A percentile compares a stretch with the other conserved stretches of the same genome.
Conservation (phyloP, 352 stramenopile genomes). For the Phytophthora sansomeana region DNA sequence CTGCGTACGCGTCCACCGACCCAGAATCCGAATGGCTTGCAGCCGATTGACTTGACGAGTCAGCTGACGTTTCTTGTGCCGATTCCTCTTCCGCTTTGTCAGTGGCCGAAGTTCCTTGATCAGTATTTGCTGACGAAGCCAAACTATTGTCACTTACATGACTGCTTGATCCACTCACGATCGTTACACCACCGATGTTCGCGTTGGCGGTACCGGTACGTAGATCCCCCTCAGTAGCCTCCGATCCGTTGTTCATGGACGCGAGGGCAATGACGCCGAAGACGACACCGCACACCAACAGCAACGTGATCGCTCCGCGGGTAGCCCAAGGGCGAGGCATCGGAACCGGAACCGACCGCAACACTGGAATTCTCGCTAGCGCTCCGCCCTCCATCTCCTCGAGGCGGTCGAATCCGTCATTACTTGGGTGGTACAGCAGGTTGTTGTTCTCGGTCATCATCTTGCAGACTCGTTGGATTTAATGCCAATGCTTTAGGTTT, state of each 20-base stretch:
- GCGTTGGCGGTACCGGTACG: conserved; percentile 10
- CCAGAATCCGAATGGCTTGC: not conserved
- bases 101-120: not conserved
- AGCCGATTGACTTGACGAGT: not conserved
- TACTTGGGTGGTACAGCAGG: conserved; percentile 29
- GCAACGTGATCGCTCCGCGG: conserved; percentile 31
- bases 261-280: conserved; percentile 37
- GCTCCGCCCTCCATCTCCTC: conserved; percentile 34
- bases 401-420: conserved; percentile 32
- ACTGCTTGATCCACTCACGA: conserved; percentile 19
- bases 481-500: not conserved
- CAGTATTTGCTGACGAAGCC: conserved; percentile 9
- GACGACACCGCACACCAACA: conserved; percentile 32
- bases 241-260: conserved; percentile 6
- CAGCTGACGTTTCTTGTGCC: not conserved
- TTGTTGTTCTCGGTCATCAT: conserved; percentile 46
- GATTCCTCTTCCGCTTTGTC: not conserved
- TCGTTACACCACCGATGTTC: conserved; percentile 11
- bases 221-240: not conserved
- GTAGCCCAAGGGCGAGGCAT: conserved; percentile 31
- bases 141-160: conserved; percentile 4
- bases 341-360: conserved; percentile 32
- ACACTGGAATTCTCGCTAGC: conserved; percentile 22
- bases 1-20: not conserved
- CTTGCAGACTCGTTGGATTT: not conserved